Conservation (phyloP, 805 yeast genomes). For the Candida ovalis region DNA sequence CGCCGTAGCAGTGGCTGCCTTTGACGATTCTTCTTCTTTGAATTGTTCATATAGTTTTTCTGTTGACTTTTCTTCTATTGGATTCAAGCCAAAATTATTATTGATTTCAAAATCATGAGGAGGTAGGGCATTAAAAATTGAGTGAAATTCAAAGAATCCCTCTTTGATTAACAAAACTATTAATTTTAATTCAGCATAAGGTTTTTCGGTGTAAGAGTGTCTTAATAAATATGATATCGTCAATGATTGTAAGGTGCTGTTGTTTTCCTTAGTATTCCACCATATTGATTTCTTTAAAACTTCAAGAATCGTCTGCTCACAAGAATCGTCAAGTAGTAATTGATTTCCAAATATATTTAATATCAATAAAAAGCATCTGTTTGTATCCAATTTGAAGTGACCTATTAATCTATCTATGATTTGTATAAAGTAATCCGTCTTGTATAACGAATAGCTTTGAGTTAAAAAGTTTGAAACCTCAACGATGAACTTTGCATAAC, state of each 20-base stretch:
- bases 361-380: constrained; percentile 60
- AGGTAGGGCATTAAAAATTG: constrained; percentile 51
- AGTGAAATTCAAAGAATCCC: constrained; percentile 61
- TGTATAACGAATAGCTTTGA: constrained; percentile 37
- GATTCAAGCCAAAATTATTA: constrained; percentile 10
- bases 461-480: constrained; percentile 42
- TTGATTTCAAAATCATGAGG: constrained; percentile 38
- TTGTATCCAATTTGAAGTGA: constrained; percentile 71
- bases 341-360: constrained; percentile 48
- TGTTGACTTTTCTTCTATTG: constrained; percentile 32
- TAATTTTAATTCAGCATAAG: constrained; percentile 26
- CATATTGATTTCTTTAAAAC: constrained; percentile 55
- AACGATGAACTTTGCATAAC: constrained; percentile 61
- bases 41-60: constrained; percentile 39
- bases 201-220: constrained; percentile 35
- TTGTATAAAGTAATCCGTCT: constrained; percentile 42
- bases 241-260: constrained; percentile 19
- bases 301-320: constrained; percentile 43
- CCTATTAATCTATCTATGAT: constrained; percentile 61
- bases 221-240: constrained; percentile 30
- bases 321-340: constrained; percentile 30
- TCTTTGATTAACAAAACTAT: constrained; percentile 59
- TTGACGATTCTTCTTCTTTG: constrained; percentile 47
- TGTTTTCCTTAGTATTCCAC: constrained; percentile 42
- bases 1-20: constrained; percentile 58